Conservation (phyloP, 805 yeast genomes). For the Isabelozyma rhagii region DNA sequence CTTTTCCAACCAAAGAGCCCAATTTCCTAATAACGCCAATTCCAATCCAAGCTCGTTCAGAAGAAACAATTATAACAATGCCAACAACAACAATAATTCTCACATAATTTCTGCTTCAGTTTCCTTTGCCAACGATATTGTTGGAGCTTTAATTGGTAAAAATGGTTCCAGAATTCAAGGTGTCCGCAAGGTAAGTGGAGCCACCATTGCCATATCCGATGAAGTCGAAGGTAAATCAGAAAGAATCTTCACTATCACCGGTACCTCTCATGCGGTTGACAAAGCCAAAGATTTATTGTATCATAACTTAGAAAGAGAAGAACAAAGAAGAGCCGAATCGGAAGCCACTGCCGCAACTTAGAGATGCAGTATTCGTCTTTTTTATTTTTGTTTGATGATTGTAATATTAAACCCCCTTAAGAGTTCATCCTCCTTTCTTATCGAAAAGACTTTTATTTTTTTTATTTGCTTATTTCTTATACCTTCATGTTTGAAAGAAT, state of each 20-base stretch:
- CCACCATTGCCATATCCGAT: conserved; percentile 72
- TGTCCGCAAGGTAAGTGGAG: conserved; percentile 73
- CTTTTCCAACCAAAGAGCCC: conserved; percentile 8
- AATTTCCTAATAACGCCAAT: conserved; percentile 6
- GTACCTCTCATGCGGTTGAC: conserved; percentile 53
- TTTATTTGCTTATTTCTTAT: background rate
- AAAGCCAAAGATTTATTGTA: conserved; percentile 56
- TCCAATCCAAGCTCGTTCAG: background rate
- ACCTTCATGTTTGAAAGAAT: background rate
- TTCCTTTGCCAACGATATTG: conserved; percentile 73
- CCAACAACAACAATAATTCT: conserved; percentile 4
- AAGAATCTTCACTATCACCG: conserved; percentile 69
- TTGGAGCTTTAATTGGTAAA: conserved; percentile 87
- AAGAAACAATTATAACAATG: background rate
- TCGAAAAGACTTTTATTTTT: background rate
- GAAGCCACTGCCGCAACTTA: background rate
- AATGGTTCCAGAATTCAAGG: conserved; percentile 85
- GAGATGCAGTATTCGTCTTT: background rate
- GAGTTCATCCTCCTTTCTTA: background rate
- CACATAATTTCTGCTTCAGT: conserved; percentile 34
- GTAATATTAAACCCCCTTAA: background rate
- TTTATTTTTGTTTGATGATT: background rate
- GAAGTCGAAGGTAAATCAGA: conserved; percentile 62
- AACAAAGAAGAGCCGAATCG: conserved; percentile 38
- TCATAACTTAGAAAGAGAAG: conserved; percentile 57